A percentile compares a stretch with the other conserved stretches of the same genome.
These are phyloP conservation scores for Mrakia gelida DNA, from an alignment of 768 basidiomycete genomes.

Conservation along the genomic window DNA sequence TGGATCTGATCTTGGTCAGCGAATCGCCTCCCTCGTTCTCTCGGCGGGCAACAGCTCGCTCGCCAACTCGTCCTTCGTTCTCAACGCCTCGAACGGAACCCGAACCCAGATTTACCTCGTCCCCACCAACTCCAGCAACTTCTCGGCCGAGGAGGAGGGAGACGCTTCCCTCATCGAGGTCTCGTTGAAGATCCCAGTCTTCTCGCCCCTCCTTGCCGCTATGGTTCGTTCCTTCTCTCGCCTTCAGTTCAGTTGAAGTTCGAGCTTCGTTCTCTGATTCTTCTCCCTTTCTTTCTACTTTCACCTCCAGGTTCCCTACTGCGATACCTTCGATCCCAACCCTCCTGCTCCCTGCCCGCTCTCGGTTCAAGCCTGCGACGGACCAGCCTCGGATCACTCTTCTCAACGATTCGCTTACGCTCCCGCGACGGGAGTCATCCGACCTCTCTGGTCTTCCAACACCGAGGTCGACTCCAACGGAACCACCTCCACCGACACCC, in stretches of 20 bases:
- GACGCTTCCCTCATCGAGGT: conserved; percentile 44
- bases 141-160: conserved; percentile 33
- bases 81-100: conserved; percentile 54
- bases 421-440: conserved; percentile 50
- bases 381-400: conserved; percentile 41
- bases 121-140: conserved; percentile 30
- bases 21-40: conserved; percentile 50
- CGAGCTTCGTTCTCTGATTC: no score
- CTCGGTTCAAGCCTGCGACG: conserved; percentile 51
- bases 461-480: conserved; percentile 39
- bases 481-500: conserved; percentile 30
- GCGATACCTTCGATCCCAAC: conserved; percentile 60
- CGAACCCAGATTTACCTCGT: conserved; percentile 52
- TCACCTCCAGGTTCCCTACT: conserved; percentile 45
- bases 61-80: conserved; percentile 45
- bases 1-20: conserved; percentile 44
- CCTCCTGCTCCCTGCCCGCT: conserved; percentile 52
- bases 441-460: conserved; percentile 53
- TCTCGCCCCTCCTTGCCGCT: conserved; percentile 45
- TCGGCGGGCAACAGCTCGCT: conserved; percentile 39
- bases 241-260: no score
- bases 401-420: conserved; percentile 64
- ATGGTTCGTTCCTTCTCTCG: conserved; percentile 30
- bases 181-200: conserved; percentile 50
- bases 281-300: no score